Evolutionary conservation across 768 basidiomycete genomes (phyloP), one percentile per base, ranked within the genome.

Genomic region (Naganishia vaughanmartiniae): DNA sequence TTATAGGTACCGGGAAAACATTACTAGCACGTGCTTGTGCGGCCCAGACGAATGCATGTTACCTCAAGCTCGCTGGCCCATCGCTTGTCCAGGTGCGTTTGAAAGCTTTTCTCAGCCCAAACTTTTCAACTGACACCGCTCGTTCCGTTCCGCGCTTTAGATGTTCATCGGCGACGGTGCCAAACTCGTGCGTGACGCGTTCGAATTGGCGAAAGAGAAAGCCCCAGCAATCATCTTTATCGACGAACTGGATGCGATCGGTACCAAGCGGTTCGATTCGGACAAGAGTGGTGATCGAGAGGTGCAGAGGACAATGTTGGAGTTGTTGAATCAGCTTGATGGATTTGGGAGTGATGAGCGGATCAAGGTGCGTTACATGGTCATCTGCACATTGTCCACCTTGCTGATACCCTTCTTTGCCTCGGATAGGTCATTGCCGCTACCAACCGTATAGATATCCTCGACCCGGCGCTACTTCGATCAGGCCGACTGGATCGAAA

Each of bases 81-180:
- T 94, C 94, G 63, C 87, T 99, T 65, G 96, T 99, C 15, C 96
- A 99, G 76, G 82, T 82, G 17, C 54, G 81, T 73, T n/a, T 17
- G 0, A 24, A 4, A 21, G 26, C 5, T 36, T 26, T 67, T n/a
- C 15, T 19, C 12, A 21, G 26, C 24, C 55, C 10, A 39, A n/a
- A 24, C 31, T 15, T 48, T 46, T 14, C 17, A 26, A 55, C 1
- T 6, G 0, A 19, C 46, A 14, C 56, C 58, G 26, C 14, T 31
- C 28, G 54, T 14, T 4, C 15, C 39, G 15, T 42, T 15, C 19
- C 21, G 4, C 11, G 24, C 21, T 71, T 42, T 42, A 83, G 83
- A 99, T 98, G 96, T 99, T 95, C 82, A 99, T 99, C 75, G 96
- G 96, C 82, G 96, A 98, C 81, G 96, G 96, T 77, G 96, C 96